Evolutionary conservation across 805 yeast genomes (phyloP).

Genomic region (Pichia kluyveri): DNA sequence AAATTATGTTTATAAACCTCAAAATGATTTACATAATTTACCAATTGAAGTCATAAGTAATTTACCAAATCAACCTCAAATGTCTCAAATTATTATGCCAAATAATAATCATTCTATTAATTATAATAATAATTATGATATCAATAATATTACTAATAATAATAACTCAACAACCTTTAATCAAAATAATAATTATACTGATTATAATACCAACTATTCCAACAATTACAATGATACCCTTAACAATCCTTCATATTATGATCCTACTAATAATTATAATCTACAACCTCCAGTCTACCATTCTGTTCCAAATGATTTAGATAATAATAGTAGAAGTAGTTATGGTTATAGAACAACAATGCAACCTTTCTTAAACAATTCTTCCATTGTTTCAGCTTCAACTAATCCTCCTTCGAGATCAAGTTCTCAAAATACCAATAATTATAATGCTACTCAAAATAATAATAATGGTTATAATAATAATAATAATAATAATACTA

Average conservation of each 20-base stretch:
- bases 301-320: neutral
- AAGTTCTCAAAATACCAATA: neutral
- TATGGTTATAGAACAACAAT: neutral
- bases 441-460: neutral
- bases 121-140: neutral
- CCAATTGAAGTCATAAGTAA: constrained; percentile 6
- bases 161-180: neutral
- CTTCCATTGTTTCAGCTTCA: neutral
- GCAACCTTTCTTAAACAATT: neutral
- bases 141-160: neutral
- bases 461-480: too few relatives aligned
- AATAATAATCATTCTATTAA: too few relatives aligned
- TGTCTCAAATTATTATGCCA: constrained; percentile 1
- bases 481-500: too few relatives aligned
- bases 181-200: neutral
- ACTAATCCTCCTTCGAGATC: neutral
- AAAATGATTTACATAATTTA: constrained; percentile 1
- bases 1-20: constrained; percentile 2
- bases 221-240: too few relatives aligned
- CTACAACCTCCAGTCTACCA: neutral
- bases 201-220: too few relatives aligned
- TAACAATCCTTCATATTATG: neutral
- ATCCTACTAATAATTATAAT: neutral
- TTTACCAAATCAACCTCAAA: constrained; percentile 3
- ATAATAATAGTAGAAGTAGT: neutral